Conservation (phyloP, 768 basidiomycete genomes). For the Boletellus ananas region DNA sequence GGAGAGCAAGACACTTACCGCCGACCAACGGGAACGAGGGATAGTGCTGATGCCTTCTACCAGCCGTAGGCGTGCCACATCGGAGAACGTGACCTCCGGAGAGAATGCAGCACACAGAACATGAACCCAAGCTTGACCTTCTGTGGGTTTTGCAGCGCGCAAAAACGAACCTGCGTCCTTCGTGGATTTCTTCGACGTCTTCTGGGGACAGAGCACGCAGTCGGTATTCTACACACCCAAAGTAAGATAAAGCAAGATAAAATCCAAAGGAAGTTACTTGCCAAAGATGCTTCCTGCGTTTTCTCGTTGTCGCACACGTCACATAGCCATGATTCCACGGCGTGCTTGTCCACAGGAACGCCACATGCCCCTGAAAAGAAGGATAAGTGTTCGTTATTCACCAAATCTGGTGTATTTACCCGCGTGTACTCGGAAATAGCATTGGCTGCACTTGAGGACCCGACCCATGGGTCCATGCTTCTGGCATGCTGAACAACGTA, state of each 20-base stretch:
- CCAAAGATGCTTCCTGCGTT: slow-evolving; percentile 75
- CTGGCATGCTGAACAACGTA: slow-evolving; percentile 72
- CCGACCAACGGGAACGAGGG: slow-evolving; percentile 64
- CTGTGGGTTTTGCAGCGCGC: slow-evolving; percentile 82
- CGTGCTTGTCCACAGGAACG: slow-evolving; percentile 56
- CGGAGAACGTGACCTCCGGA: slow-evolving; percentile 79
- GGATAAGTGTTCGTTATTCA: slow-evolving; percentile 2
- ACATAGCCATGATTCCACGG: slow-evolving; percentile 76
- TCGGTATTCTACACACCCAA: slow-evolving; percentile 56
- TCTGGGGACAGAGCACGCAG: slow-evolving; percentile 79
- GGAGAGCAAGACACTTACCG: slow-evolving; percentile 44
- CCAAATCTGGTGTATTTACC: slow-evolving; percentile 40
- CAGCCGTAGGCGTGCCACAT: slow-evolving; percentile 65
- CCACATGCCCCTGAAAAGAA: slow-evolving; percentile 57
- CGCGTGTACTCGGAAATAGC: slow-evolving; percentile 75
- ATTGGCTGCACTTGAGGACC: slow-evolving; percentile 79
- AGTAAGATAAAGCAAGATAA: slow-evolving; percentile 1
- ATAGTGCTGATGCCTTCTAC: slow-evolving; percentile 85
- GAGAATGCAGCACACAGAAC: slow-evolving; percentile 85
- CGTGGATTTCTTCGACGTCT: slow-evolving; percentile 31
- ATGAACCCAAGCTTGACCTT: slow-evolving; percentile 92
- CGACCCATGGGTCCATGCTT: slow-evolving; percentile 72
- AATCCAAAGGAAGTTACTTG: slow-evolving; percentile 32
- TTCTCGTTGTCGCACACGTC: slow-evolving; percentile 86
- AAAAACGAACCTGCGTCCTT: slow-evolving; percentile 62